phyloP scores from a whole-genome alignment of 2,329 filamentous ascomycete species.

The Talaromyces islandicus region DNA sequence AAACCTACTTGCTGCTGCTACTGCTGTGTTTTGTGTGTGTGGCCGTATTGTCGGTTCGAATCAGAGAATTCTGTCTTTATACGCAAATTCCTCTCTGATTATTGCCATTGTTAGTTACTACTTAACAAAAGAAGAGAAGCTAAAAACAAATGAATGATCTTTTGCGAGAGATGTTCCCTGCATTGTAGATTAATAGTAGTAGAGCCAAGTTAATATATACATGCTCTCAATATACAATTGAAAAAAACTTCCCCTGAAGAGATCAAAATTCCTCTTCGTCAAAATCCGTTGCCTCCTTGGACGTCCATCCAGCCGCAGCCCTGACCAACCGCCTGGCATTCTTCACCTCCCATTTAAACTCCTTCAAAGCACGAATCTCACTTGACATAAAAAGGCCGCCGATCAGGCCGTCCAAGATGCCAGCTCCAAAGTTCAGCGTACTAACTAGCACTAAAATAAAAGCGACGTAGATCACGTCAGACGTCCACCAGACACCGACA shows the following conservation, averaged over 20 bases:
- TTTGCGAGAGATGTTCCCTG: background rate
- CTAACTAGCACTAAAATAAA: conserved; percentile 77
- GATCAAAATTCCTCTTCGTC: conserved; percentile 7
- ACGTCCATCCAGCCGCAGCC: conserved; percentile 4
- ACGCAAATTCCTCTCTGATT: background rate
- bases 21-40: background rate
- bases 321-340: conserved; percentile 49
- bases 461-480: conserved; percentile 59
- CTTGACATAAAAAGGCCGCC: conserved; percentile 79
- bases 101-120: background rate
- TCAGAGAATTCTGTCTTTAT: background rate
- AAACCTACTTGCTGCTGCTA: too few relatives aligned
- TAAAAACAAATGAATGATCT: background rate
- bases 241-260: background rate
- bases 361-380: conserved; percentile 74
- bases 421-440: conserved; percentile 69
- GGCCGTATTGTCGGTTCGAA: background rate
- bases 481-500: conserved; percentile 77
- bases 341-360: conserved; percentile 89
- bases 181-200: background rate
- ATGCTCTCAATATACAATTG: background rate
- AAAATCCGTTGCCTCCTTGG: background rate
- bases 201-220: background rate
- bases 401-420: conserved; percentile 78
- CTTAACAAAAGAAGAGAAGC: too few relatives aligned